Conservation (phyloP, 2,329 filamentous ascomycete genomes). For the Trichocomaceae sp. region DNA sequence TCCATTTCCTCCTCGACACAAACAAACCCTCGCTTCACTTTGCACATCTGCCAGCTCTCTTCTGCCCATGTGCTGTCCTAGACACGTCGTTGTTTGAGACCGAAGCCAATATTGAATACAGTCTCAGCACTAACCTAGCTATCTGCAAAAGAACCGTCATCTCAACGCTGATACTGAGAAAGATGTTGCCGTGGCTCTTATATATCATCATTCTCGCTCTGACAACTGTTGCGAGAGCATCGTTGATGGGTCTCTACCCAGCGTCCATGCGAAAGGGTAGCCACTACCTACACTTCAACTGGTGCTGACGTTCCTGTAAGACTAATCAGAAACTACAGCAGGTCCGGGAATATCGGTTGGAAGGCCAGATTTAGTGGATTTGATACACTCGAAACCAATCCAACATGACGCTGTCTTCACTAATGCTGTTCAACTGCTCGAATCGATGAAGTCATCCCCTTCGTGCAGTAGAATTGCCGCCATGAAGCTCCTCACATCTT, state of each 20-base stretch:
- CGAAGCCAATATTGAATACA: background rate
- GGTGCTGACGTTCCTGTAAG: background rate
- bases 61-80: background rate
- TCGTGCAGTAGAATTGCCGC: slow-evolving; percentile 50
- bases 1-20: background rate
- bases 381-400: slow-evolving; percentile 19
- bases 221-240: background rate
- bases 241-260: slow-evolving; percentile 8
- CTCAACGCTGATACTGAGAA: background rate
- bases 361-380: slow-evolving; percentile 23
- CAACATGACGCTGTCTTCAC: slow-evolving; percentile 33
- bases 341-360: slow-evolving; percentile 13
- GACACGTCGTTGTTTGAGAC: too few relatives aligned
- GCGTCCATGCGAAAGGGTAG: slow-evolving; percentile 13
- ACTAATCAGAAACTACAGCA: slow-evolving; percentile 1
- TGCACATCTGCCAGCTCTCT: background rate
- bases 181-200: background rate
- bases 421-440: slow-evolving; percentile 39
- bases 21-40: background rate
- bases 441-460: slow-evolving; percentile 40
- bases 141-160: background rate
- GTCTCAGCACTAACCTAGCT: background rate
- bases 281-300: background rate
- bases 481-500: slow-evolving; percentile 47
- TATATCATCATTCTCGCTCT: background rate